A percentile compares a stretch with the other conserved stretches of the same genome.
phyloP scores from a whole-genome alignment of 495 filamentous ascomycete genomes.

The Talaromyces nanjingensis region DNA sequence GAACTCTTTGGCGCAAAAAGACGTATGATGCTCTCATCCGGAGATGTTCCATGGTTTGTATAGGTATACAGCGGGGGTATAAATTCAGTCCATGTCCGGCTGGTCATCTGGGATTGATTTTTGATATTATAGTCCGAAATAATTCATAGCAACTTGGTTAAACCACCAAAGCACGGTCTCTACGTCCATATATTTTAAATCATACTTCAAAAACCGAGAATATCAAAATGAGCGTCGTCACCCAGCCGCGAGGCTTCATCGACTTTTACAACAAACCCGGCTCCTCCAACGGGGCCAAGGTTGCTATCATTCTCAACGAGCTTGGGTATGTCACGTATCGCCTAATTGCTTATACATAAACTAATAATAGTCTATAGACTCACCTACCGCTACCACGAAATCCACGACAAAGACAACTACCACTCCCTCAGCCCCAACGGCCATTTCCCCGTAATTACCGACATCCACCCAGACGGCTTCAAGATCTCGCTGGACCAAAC shows the following conservation, averaged over 20 bases:
- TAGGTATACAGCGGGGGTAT: not conserved
- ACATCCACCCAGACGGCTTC: not conserved
- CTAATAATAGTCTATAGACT: not conserved
- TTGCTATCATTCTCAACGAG: not conserved
- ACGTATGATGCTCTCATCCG: not conserved
- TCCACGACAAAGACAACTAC: not conserved
- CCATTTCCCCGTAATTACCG: not conserved
- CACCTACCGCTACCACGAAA: not conserved
- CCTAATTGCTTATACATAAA: not conserved
- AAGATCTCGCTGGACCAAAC: not conserved
- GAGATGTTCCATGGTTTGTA: not conserved
- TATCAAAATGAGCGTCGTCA: not conserved
- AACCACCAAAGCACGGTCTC: too few species aligned
- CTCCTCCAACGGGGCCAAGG: not conserved
- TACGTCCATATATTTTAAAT: too few species aligned
- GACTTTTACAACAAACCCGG: not conserved
- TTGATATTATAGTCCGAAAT: too few species aligned
- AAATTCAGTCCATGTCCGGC: not conserved
- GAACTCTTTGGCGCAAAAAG: too few species aligned
- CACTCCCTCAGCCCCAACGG: not conserved
- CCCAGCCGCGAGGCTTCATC: not conserved
- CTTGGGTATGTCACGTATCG: not conserved
- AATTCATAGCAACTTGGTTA: too few species aligned
- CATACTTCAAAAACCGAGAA: not conserved
- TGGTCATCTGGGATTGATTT: not conserved